These are phyloP conservation scores for Exophiala alcalophila DNA, from an alignment of 2,329 filamentous ascomycete genomes.

Conservation along the genomic window DNA sequence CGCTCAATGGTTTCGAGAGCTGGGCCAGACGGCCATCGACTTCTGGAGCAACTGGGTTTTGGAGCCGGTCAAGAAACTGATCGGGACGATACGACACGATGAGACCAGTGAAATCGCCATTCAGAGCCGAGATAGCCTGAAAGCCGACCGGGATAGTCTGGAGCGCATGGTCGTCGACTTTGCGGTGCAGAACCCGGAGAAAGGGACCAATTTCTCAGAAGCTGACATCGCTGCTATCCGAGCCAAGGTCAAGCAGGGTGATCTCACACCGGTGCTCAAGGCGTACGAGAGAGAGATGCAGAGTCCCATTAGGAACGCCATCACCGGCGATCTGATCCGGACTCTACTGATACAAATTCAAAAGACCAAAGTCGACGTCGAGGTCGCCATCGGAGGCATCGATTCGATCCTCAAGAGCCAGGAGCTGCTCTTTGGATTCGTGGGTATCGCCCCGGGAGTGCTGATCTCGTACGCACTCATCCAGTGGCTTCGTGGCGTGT, in stretches of 20 bases:
- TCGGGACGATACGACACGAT: slow-evolving; percentile 91
- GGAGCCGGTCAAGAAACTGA: slow-evolving; percentile 75
- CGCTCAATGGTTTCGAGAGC: slow-evolving; percentile 71
- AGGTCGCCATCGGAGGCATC: slow-evolving; percentile 93
- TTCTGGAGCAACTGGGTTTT: slow-evolving; percentile 98
- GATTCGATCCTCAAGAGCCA: slow-evolving; percentile 93
- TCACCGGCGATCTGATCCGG: slow-evolving; percentile 82
- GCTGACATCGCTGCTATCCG: slow-evolving; percentile 71
- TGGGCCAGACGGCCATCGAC: slow-evolving; percentile 75
- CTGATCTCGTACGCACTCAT: slow-evolving; percentile 74
- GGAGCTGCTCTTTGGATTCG: slow-evolving; percentile 91
- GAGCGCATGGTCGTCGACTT: slow-evolving; percentile 99
- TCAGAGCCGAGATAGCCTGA: slow-evolving; percentile 89
- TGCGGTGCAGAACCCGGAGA: slow-evolving; percentile 71
- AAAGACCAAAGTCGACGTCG: slow-evolving; percentile 97
- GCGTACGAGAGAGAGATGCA: slow-evolving; percentile 89
- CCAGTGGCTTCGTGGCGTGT: slow-evolving; percentile 66
- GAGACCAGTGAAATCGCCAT: slow-evolving; percentile 90
- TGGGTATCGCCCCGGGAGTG: slow-evolving; percentile 89
- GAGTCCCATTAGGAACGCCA: slow-evolving; percentile 74
- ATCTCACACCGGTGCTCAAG: slow-evolving; percentile 83
- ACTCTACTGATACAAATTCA: slow-evolving; percentile 94
- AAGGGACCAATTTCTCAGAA: slow-evolving; percentile 58
- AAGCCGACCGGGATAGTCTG: slow-evolving; percentile 83
- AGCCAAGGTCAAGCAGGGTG: slow-evolving; percentile 80